phyloP scores from a whole-genome alignment of 2,329 filamentous ascomycete species.

The Raffaelea arxii region DNA sequence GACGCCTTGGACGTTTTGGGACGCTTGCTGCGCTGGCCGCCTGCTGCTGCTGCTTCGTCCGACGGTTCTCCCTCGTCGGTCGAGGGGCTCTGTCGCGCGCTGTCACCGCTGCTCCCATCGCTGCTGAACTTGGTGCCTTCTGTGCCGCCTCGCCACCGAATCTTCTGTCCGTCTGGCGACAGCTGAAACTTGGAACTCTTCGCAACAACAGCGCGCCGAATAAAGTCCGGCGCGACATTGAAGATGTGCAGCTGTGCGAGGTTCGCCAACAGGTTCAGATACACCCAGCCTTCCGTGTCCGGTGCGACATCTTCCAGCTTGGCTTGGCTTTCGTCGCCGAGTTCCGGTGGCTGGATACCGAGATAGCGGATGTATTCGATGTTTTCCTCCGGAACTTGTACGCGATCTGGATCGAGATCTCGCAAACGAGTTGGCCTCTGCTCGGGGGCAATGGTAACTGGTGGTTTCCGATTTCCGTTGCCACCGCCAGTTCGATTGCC shows the following conservation, averaged over 20 bases:
- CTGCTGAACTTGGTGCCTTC: constrained; percentile 57
- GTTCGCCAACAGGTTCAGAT: constrained; percentile 69
- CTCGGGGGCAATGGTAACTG: constrained; percentile 37
- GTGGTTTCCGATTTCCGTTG: constrained; percentile 20
- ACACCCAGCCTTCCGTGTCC: constrained; percentile 68
- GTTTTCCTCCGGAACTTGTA: constrained; percentile 66
- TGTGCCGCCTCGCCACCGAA: constrained; percentile 66
- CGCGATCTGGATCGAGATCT: constrained; percentile 70
- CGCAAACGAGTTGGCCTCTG: constrained; percentile 69
- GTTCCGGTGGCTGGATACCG: constrained; percentile 52
- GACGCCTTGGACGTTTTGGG: constrained; percentile 30
- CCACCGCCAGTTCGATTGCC: constrained; percentile 16
- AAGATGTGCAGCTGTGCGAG: constrained; percentile 79
- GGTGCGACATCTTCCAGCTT: constrained; percentile 39
- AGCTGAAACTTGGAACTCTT: constrained; percentile 69
- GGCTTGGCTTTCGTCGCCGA: constrained; percentile 31
- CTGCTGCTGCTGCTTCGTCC: too few species aligned
- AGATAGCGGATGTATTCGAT: constrained; percentile 71
- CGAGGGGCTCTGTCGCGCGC: constrained; percentile 36
- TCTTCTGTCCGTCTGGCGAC: constrained; percentile 66
- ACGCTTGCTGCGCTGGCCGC: constrained; percentile 35
- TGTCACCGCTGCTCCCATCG: constrained; percentile 43
- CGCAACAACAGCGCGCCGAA: constrained; percentile 60
- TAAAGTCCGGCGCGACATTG: constrained; percentile 70
- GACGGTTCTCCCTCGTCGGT: constrained; percentile 37